Percentiles rank a stretch among this genome's conserved stretches.
Evolutionary conservation across 1,284 basidiomycete species (phyloP).

Genomic region (Austroboletus olivaceoglutinosus): DNA sequence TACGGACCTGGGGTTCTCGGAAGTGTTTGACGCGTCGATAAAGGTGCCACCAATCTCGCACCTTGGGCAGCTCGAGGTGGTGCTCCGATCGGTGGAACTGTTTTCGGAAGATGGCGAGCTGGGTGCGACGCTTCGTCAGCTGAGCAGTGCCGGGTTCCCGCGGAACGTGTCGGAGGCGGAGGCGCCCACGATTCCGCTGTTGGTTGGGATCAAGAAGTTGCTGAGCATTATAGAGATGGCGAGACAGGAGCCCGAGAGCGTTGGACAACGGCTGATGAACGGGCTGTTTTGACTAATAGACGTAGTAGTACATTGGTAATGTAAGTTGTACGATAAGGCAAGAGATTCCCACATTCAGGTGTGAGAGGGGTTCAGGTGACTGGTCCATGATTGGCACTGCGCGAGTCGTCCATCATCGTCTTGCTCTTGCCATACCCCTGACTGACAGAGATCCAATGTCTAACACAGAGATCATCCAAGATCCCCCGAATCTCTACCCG

Average conservation of each 20-base stretch:
- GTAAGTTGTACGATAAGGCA: no score
- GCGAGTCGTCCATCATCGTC: background rate
- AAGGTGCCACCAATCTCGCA: conserved; percentile 81
- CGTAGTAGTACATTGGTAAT: no score
- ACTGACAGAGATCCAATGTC: conserved; percentile 33
- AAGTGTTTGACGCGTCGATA: conserved; percentile 88
- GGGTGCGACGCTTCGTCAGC: conserved; percentile 59
- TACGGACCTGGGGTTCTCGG: conserved; percentile 85
- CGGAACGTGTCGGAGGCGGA: conserved; percentile 44
- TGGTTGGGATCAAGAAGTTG: conserved; percentile 94
- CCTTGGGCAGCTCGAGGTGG: conserved; percentile 70
- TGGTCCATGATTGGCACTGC: conserved; percentile 1
- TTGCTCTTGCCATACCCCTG: background rate
- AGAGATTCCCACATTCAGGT: conserved; percentile 22
- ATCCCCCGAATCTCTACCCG: conserved; percentile 40
- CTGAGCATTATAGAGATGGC: conserved; percentile 96
- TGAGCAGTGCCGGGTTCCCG: conserved; percentile 77
- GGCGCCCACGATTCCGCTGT: conserved; percentile 47
- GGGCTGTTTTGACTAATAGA: conserved; percentile 51
- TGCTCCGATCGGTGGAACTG: conserved; percentile 82
- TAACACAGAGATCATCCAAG: conserved; percentile 37
- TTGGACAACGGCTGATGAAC: conserved; percentile 69
- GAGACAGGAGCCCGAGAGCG: conserved; percentile 84
- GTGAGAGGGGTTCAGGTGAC: conserved; percentile 4
- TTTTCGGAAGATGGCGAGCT: conserved; percentile 64